Conservation (phyloP, 495 filamentous ascomycete genomes). For the Aeminium ludgeri region DNA sequence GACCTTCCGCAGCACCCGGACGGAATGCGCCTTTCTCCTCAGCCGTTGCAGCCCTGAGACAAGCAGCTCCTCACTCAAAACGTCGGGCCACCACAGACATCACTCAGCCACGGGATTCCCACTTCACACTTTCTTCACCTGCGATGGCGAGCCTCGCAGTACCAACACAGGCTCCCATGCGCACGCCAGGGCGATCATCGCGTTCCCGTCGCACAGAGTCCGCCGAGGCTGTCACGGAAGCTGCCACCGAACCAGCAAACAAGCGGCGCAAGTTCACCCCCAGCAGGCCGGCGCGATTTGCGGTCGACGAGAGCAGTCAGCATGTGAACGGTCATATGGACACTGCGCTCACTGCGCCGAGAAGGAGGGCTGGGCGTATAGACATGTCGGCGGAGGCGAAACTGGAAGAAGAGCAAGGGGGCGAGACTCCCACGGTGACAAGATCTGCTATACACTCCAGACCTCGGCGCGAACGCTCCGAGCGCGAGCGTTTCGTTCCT, state of each 20-base stretch:
- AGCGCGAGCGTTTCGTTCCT: constrained; percentile 20
- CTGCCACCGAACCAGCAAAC: neutral
- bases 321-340: neutral
- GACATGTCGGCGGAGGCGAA: neutral
- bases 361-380: neutral
- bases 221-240: neutral
- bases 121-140: too few relatives aligned
- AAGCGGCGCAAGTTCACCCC: constrained; percentile 25
- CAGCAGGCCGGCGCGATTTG: constrained; percentile 20
- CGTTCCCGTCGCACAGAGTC: neutral
- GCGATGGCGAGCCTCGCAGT: neutral
- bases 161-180: neutral
- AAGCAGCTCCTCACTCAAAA: too few relatives aligned
- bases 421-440: constrained; percentile 23
- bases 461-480: constrained; percentile 18
- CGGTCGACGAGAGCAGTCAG: constrained; percentile 19
- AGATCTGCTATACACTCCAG: constrained; percentile 24
- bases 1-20: too few relatives aligned
- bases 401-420: constrained; percentile 26
- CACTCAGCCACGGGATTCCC: too few relatives aligned
- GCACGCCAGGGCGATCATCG: neutral
- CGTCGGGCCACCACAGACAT: too few relatives aligned
- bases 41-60: too few relatives aligned
- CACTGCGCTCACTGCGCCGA: neutral
- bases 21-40: too few relatives aligned